Percentiles rank a stretch among this genome's conserved stretches.
These are phyloP conservation scores for Pseudocercospora cruenta DNA, from an alignment of 2,329 filamentous ascomycete species.

Conservation along the genomic window DNA sequence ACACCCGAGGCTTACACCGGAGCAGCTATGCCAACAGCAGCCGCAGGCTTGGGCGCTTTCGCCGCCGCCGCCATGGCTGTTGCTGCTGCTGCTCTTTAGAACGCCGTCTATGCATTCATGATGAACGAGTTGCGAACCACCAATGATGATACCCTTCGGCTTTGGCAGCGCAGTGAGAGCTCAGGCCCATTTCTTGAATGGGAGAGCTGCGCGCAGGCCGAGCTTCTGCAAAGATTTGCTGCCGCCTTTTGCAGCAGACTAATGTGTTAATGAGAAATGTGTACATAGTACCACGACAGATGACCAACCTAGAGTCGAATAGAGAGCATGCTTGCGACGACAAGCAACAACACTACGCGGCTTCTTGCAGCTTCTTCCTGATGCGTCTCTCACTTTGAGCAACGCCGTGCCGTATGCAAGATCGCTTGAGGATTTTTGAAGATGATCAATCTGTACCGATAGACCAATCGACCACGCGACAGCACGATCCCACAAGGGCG, in stretches of 20 bases:
- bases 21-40: constrained; percentile 15
- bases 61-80: constrained; percentile 14
- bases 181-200: background rate
- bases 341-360: background rate
- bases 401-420: background rate
- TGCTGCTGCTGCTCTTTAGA: constrained; percentile 11
- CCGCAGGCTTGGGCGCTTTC: constrained; percentile 13
- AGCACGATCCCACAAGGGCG: background rate
- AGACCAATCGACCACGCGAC: background rate
- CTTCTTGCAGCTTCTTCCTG: background rate
- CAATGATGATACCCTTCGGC: constrained; percentile 5
- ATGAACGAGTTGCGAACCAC: constrained; percentile 1
- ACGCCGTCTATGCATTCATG: background rate
- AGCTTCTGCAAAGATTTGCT: constrained; percentile 4
- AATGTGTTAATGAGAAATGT: constrained; percentile 9
- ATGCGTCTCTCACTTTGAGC: background rate
- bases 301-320: constrained; percentile 1
- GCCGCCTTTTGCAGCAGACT: constrained; percentile 3
- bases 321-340: background rate
- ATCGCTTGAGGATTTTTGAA: background rate
- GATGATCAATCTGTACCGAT: background rate
- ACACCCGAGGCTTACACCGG: constrained; percentile 13
- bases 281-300: constrained; percentile 6
- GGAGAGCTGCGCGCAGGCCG: background rate
- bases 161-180: background rate